Base-by-base conservation (phyloP, 805 yeast species). In the Scheffersomyces coipomensis region DNA sequence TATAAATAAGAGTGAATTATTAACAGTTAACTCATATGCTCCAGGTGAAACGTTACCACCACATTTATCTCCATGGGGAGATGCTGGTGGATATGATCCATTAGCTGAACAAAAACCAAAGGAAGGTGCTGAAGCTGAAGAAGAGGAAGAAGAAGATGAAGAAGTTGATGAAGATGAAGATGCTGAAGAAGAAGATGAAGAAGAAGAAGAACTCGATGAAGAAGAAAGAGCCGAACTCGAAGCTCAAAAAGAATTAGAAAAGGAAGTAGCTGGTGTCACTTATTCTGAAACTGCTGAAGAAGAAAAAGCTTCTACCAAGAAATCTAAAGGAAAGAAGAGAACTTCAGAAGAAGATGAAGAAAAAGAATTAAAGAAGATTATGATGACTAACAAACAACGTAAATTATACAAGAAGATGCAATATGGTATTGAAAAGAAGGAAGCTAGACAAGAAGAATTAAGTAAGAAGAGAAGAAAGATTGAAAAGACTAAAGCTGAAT, bases 21-120 rank as follows among this genome's bases (percentile, higher is more conserved):
- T 85, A 43, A 79, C 93, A 15, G 96, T 88, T 17, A 81, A 83
- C 39, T 75, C 74, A 39, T 93, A 93, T 58, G 85, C 95, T 32
- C 96, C 97, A 4, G 99, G 99, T 40, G 97, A 91, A 67, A 71
- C 88, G 4, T 73, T 93, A 48, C 99, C 99, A 33, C 97, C 99
- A 26, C 99, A 93, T 65, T 73, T 93, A 55, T 87, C 96, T 37
- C 99, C 99, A 71, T 93, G 99, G 98, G 98, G 98, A 52, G 99
- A 93, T 68, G 78, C 90, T 34, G 88, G 85, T 52, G 84, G 83
- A 39, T 93, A 93, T 67, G 81, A 91, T 64, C 98, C 99, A 53
- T 81, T 75, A 41, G 84, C 78, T 23, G 64, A 64, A 23, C 53
- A 60, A 11, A 74, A 53, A 24, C 65, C 53, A 5, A 64, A 35